These are phyloP conservation scores for Betula pendula DNA, from an alignment of 306 rosid species.

Conservation along the genomic window DNA sequence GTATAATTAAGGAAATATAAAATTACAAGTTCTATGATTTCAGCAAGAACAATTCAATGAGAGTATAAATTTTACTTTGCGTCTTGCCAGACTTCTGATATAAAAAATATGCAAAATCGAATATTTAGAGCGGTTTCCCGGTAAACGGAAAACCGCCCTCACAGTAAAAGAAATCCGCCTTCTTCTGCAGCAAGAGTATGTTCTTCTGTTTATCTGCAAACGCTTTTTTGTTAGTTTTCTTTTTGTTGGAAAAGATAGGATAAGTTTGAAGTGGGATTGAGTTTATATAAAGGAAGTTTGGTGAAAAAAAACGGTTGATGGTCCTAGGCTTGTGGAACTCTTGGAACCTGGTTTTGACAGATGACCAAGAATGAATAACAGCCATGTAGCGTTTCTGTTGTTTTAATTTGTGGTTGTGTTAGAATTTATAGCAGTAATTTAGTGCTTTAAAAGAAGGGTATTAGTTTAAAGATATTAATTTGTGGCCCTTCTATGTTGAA, in stretches of 20 bases:
- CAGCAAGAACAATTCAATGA: background rate
- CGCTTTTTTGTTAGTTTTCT: background rate
- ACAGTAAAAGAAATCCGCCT: background rate
- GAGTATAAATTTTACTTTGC: background rate
- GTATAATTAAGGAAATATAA: background rate
- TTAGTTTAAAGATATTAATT: background rate
- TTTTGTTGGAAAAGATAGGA: background rate
- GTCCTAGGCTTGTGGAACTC: conserved; percentile 10
- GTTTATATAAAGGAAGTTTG: background rate
- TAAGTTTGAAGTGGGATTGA: background rate
- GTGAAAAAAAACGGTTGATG: conserved; percentile 2
- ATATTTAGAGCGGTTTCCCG: conserved; percentile 50
- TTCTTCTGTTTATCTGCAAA: background rate
- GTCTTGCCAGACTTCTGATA: background rate
- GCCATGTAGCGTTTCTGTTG: background rate
- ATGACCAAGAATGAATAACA: background rate
- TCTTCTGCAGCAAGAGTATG: background rate
- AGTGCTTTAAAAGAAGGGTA: background rate
- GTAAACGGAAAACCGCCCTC: conserved; percentile 52
- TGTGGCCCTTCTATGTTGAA: background rate
- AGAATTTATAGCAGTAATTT: background rate
- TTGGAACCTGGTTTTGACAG: background rate
- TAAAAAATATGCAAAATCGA: background rate
- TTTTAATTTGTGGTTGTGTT: background rate
- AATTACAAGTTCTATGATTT: background rate